These are phyloP conservation scores for Bocquillonia castaneifolia DNA, from an alignment of 441 rosid genomes.

Conservation along the genomic window DNA sequence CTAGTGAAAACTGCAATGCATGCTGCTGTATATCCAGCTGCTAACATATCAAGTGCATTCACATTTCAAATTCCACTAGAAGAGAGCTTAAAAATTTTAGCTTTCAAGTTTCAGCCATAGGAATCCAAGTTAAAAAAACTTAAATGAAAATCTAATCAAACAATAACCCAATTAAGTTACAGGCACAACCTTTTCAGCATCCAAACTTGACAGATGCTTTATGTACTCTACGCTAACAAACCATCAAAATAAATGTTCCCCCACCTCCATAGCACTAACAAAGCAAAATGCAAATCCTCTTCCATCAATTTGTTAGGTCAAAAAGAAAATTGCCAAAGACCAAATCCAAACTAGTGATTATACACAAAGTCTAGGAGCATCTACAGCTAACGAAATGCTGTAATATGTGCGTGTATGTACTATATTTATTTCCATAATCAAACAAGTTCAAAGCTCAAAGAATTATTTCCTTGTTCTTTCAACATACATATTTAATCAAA, in stretches of 20 bases:
- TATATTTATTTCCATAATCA: too few species aligned
- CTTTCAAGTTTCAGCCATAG: not conserved
- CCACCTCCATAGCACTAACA: too few species aligned
- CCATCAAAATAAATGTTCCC: not conserved
- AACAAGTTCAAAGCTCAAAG: conserved; percentile 20
- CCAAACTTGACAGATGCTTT: not conserved
- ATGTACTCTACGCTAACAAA: conserved; percentile 3
- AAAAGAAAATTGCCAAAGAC: too few species aligned
- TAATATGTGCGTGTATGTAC: too few species aligned
- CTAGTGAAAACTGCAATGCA: not conserved
- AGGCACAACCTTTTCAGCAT: not conserved
- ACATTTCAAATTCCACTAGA: not conserved
- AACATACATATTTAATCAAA: conserved; percentile 15
- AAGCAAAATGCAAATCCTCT: too few species aligned
- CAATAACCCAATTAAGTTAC: not conserved
- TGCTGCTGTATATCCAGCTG: not conserved
- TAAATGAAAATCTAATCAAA: not conserved
- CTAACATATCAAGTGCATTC: conserved; percentile 16
- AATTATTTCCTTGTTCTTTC: not conserved
- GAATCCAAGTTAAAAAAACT: not conserved
- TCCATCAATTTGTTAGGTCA: too few species aligned
- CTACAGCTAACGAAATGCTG: too few species aligned
- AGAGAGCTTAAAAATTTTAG: not conserved
- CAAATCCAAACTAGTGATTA: too few species aligned
- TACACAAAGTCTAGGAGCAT: too few species aligned